Evolutionary conservation across 2,329 filamentous ascomycete genomes (phyloP).

Genomic region (Colletotrichum tofieldiae): DNA sequence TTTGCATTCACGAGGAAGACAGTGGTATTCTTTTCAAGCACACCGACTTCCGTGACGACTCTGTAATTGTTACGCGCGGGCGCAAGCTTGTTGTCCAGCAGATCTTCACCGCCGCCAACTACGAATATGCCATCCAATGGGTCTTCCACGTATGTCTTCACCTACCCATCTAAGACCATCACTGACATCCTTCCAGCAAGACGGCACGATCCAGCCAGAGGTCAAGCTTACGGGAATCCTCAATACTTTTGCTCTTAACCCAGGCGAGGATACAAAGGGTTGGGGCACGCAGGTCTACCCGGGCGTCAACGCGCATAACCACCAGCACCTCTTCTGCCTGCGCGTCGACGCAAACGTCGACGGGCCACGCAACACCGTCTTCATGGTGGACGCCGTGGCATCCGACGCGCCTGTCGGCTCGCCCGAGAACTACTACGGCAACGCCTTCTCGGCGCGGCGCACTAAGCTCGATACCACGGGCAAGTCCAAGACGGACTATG

Average conservation of each 20-base stretch:
- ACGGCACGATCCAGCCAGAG: slow-evolving; percentile 92
- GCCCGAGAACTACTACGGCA: slow-evolving; percentile 88
- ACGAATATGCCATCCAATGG: slow-evolving; percentile 86
- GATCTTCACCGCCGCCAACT: slow-evolving; percentile 96
- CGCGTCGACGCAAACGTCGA: slow-evolving; percentile 91
- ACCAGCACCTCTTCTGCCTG: slow-evolving; percentile 95
- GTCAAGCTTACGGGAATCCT: slow-evolving; percentile 93
- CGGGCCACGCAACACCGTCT: slow-evolving; percentile 87
- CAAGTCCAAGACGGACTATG: slow-evolving; percentile 83
- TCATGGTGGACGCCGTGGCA: slow-evolving; percentile 82
- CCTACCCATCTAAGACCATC: neutral
- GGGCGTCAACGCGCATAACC: slow-evolving; percentile 93
- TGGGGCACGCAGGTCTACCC: slow-evolving; percentile 96
- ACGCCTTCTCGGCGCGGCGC: slow-evolving; percentile 89
- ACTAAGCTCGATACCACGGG: slow-evolving; percentile 82
- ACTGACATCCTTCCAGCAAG: slow-evolving; percentile 67
- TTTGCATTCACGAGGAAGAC: slow-evolving; percentile 97
- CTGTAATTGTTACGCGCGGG: slow-evolving; percentile 86
- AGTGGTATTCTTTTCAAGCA: slow-evolving; percentile 94
- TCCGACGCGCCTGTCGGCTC: slow-evolving; percentile 84
- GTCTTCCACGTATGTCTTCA: slow-evolving; percentile 75
- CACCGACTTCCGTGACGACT: slow-evolving; percentile 93
- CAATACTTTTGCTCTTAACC: slow-evolving; percentile 89
- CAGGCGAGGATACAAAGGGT: slow-evolving; percentile 84
- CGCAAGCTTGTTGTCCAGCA: slow-evolving; percentile 91